Evolutionary conservation across 257 asterid species (phyloP).

Genomic region (Verbascum thapsus): DNA sequence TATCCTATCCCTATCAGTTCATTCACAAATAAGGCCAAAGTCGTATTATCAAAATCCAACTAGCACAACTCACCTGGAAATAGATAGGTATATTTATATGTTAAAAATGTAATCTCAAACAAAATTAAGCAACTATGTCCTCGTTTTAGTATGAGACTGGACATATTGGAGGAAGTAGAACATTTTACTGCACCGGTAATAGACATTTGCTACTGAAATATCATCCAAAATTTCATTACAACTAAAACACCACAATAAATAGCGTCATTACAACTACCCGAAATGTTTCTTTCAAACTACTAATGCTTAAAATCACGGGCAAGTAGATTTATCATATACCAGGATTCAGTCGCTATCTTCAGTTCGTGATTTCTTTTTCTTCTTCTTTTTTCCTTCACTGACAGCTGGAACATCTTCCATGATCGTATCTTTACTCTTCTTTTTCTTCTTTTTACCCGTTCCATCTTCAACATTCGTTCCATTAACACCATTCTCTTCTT

Average conservation of each 20-base stretch:
- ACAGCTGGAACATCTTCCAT: constrained; percentile 38
- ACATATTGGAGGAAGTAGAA: not conserved
- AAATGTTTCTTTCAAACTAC: constrained; percentile 15
- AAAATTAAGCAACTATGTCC: not conserved
- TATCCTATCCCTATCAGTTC: too few relatives aligned
- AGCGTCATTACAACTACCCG: constrained; percentile 24
- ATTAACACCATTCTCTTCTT: constrained; percentile 37
- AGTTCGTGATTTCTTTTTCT: constrained; percentile 53
- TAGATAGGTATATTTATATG: too few relatives aligned
- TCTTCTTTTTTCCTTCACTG: constrained; percentile 55
- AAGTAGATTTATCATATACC: constrained; percentile 10
- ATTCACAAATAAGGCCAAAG: too few relatives aligned
- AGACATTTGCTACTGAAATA: constrained; percentile 14
- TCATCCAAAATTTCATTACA: constrained; percentile 22
- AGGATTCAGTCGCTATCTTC: constrained; percentile 37
- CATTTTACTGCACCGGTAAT: not conserved
- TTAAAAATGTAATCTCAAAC: too few relatives aligned
- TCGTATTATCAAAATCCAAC: too few relatives aligned
- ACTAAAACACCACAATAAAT: constrained; percentile 2
- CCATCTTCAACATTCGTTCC: constrained; percentile 48
- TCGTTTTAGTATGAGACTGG: not conserved
- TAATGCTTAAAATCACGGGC: not conserved
- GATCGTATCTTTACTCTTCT: constrained; percentile 50
- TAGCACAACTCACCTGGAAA: too few relatives aligned
- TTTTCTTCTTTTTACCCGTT: constrained; percentile 70